phyloP scores from a whole-genome alignment of 441 rosid genomes.

The Corymbia calophylla region DNA sequence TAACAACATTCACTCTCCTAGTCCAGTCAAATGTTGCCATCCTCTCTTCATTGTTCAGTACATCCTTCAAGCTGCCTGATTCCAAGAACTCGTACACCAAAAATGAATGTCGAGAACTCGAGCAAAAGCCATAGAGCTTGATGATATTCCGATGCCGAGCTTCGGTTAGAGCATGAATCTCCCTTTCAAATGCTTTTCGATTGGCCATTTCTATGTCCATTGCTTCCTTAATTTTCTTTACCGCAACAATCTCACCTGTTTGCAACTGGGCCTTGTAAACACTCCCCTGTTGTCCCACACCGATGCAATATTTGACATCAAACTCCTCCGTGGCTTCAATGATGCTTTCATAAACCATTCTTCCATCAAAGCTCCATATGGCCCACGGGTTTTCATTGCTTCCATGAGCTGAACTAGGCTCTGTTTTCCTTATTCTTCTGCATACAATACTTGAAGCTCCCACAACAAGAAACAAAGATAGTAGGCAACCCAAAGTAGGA shows the following conservation, averaged over 20 bases:
- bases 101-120: constrained; percentile 11
- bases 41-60: background rate
- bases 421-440: background rate
- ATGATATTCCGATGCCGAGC: constrained; percentile 26
- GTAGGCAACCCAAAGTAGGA: constrained; percentile 2
- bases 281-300: background rate
- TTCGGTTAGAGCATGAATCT: constrained; percentile 15
- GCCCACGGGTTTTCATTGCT: background rate
- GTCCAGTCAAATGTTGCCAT: constrained; percentile 16
- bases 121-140: constrained; percentile 29
- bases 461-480: background rate
- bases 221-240: constrained; percentile 14
- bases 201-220: background rate
- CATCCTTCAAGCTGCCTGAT: constrained; percentile 13
- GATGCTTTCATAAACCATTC: background rate
- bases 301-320: background rate
- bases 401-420: background rate
- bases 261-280: background rate
- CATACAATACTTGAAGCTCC: background rate
- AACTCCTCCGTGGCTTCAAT: background rate
- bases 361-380: background rate
- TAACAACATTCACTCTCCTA: constrained; percentile 14
- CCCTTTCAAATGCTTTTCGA: background rate
- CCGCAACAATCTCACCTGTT: constrained; percentile 6
- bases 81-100: constrained; percentile 22